Percentiles rank a stretch among this genome's conserved stretches.
phyloP scores from a whole-genome alignment of 179 eudicot species.

The Camellia oleifera region DNA sequence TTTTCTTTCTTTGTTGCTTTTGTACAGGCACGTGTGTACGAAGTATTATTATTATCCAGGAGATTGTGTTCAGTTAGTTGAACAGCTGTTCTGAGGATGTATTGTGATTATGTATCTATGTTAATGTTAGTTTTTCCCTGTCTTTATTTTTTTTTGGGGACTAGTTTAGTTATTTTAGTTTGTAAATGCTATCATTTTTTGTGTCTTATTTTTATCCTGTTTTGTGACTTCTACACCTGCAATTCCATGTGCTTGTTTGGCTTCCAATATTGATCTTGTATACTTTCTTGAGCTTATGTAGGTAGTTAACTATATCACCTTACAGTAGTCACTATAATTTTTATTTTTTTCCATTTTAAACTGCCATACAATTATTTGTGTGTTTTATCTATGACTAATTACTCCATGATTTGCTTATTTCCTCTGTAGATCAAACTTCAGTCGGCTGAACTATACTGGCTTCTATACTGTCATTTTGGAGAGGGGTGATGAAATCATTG shows the following conservation, averaged over 20 bases:
- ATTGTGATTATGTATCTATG: background rate
- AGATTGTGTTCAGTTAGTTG: background rate
- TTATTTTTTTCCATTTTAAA: background rate
- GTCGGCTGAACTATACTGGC: slow-evolving; percentile 78
- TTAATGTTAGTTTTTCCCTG: background rate
- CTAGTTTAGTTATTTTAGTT: background rate
- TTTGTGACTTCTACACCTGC: background rate
- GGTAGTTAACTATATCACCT: background rate
- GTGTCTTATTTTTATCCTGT: slow-evolving; percentile 9
- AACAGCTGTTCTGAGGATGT: background rate
- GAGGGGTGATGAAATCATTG: slow-evolving; percentile 80
- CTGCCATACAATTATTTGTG: too few relatives aligned
- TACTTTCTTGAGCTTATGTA: background rate
- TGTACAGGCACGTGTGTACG: background rate
- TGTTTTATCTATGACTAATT: background rate
- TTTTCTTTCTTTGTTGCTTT: background rate
- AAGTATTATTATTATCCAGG: background rate
- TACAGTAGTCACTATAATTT: too few relatives aligned
- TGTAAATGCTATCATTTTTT: background rate
- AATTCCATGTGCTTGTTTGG: slow-evolving; percentile 13
- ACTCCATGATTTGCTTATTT: background rate
- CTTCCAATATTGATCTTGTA: background rate
- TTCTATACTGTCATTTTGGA: slow-evolving; percentile 89
- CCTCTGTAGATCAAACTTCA: slow-evolving; percentile 72
- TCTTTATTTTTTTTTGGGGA: background rate